Evolutionary conservation across 371 early-diverging fungal genomes (phyloP).

Genomic region (Nematocida sp.): DNA sequence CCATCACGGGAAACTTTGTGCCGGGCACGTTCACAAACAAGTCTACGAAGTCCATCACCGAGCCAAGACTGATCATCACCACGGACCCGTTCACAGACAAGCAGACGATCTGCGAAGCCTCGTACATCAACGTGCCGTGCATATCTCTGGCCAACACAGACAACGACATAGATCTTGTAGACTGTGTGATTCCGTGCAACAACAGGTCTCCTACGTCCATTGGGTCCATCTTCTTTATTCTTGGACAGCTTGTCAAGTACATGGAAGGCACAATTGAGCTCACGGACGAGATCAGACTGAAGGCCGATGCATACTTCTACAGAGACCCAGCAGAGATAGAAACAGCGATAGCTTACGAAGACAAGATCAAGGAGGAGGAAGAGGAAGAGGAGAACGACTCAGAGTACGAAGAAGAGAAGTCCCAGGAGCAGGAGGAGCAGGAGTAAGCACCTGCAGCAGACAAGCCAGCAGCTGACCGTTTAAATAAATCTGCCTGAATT

Average conservation of each 20-base stretch:
- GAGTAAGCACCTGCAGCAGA: background rate
- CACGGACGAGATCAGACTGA: conserved; percentile 57
- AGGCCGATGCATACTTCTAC: conserved; percentile 64
- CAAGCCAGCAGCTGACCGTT: background rate
- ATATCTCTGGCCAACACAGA: conserved; percentile 96
- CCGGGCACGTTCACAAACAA: conserved; percentile 99
- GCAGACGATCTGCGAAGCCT: conserved; percentile 93
- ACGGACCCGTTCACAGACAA: conserved; percentile 93
- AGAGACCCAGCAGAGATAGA: conserved; percentile 65
- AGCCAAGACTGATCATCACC: conserved; percentile 89
- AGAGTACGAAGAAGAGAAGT: conserved; percentile 35
- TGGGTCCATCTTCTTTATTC: conserved; percentile 87
- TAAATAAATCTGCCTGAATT: background rate
- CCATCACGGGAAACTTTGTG: conserved; percentile 95
- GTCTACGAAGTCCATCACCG: conserved; percentile 90
- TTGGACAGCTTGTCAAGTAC: conserved; percentile 89
- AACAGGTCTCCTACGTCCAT: conserved; percentile 93
- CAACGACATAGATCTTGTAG: conserved; percentile 80
- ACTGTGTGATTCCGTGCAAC: conserved; percentile 98
- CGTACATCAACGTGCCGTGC: conserved; percentile 95
- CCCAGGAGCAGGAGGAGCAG: conserved; percentile 34
- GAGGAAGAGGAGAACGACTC: conserved; percentile 36
- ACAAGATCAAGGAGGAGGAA: conserved; percentile 45
- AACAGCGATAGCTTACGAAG: conserved; percentile 56
- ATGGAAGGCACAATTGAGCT: conserved; percentile 74